Evolutionary conservation across 108 stramenopile species (phyloP).

Genomic region (Aurantiochytrium sp.): DNA sequence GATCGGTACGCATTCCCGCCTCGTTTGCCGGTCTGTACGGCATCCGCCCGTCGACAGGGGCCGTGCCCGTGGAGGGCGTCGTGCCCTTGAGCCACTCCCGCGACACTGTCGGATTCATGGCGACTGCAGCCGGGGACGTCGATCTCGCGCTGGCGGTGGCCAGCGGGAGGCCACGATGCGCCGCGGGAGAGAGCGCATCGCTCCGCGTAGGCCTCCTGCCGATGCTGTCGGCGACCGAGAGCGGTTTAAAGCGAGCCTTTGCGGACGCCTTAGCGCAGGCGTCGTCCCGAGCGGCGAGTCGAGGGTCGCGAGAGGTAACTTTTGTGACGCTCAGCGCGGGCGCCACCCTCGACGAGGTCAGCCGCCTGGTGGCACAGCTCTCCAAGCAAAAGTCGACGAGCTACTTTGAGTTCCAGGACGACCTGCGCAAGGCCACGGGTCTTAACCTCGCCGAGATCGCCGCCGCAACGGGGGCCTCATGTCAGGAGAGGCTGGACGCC

Average conservation of each 20-base stretch:
- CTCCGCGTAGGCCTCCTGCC: background rate
- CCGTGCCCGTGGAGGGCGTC: background rate
- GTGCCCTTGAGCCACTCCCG: background rate
- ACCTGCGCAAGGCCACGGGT: background rate
- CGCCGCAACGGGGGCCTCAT: background rate
- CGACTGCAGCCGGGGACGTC: background rate
- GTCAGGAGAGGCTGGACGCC: background rate
- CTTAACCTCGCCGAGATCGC: background rate
- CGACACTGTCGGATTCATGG: slow-evolving; percentile 26
- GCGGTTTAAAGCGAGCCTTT: background rate
- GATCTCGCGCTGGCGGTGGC: background rate
- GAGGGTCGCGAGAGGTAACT: background rate
- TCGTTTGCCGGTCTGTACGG: background rate
- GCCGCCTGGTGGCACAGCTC: background rate
- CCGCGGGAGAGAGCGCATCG: background rate
- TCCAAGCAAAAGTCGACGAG: slow-evolving; percentile 30
- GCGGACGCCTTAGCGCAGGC: too few species aligned
- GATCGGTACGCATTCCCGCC: slow-evolving; percentile 6
- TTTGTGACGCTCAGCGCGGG: background rate
- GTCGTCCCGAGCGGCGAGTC: background rate
- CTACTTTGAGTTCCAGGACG: slow-evolving; percentile 20
- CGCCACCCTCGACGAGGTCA: background rate
- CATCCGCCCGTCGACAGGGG: background rate
- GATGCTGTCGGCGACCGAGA: background rate
- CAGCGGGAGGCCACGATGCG: background rate